phyloP scores from a whole-genome alignment of 2,329 filamentous ascomycete species.

The Cordyceps pruinosa region DNA sequence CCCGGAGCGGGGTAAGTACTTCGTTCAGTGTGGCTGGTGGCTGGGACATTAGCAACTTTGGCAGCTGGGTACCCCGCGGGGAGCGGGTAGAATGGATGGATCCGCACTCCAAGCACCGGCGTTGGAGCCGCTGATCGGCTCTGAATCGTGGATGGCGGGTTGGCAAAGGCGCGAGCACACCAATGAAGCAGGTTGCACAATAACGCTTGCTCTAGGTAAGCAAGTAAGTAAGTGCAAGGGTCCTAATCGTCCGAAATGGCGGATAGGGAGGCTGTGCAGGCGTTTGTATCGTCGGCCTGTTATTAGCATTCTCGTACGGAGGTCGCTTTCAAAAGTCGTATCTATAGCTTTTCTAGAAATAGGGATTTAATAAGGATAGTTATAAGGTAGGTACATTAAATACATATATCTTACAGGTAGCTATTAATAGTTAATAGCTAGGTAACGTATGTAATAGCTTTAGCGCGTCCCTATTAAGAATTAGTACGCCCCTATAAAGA shows the following conservation, averaged over 20 bases:
- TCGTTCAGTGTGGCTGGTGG: background rate
- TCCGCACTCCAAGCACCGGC: background rate
- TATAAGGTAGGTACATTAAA: too few species aligned
- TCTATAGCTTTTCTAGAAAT: too few species aligned
- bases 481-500: too few species aligned
- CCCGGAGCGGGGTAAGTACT: background rate
- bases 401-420: too few species aligned
- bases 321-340: too few species aligned
- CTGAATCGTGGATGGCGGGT: background rate
- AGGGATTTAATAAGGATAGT: too few species aligned
- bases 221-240: background rate
- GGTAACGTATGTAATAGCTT: too few species aligned
- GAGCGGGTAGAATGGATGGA: background rate
- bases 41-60: constrained; percentile 1
- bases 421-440: too few species aligned
- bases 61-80: constrained; percentile 1
- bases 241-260: background rate
- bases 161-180: background rate
- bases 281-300: too few species aligned
- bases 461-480: too few species aligned
- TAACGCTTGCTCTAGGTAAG: background rate
- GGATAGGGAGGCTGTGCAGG: background rate
- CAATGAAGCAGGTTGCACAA: background rate
- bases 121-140: constrained; percentile 4
- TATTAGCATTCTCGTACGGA: too few species aligned